These are phyloP conservation scores for Yamadazyma oceani DNA, from an alignment of 1,139 yeast genomes.

Conservation along the genomic window DNA sequence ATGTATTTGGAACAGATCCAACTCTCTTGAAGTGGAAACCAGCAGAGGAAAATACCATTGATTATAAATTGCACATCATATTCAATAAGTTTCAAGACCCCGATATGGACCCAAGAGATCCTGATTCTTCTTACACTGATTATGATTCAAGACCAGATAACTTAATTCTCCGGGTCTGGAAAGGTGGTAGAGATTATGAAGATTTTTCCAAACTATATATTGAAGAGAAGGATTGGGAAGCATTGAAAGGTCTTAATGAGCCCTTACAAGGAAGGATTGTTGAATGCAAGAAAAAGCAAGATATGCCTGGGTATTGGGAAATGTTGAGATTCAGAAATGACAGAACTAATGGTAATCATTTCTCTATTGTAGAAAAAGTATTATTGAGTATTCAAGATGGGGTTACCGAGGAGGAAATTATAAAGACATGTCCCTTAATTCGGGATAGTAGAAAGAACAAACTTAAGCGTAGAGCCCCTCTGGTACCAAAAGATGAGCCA, in stretches of 20 bases:
- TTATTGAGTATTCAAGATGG: conserved; percentile 84
- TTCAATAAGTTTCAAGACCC: conserved; percentile 70
- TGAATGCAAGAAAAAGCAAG: conserved; percentile 68
- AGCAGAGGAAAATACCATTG: conserved; percentile 90
- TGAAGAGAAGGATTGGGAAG: conserved; percentile 78
- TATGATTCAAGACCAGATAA: conserved; percentile 78
- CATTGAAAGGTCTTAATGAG: conserved; percentile 63
- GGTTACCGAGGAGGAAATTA: conserved; percentile 74
- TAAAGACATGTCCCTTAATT: conserved; percentile 38
- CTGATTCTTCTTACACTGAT: conserved; percentile 72
- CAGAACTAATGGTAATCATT: conserved; percentile 83
- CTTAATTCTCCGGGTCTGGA: conserved; percentile 70
- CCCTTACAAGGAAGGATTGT: conserved; percentile 91
- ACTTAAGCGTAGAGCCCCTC: conserved; percentile 3
- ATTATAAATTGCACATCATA: conserved; percentile 70
- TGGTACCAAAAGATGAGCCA: conserved; percentile 19
- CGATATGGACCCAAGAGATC: conserved; percentile 67
- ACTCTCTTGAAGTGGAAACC: conserved; percentile 94
- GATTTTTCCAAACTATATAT: conserved; percentile 66
- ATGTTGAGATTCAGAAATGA: conserved; percentile 90
- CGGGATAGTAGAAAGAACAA: conserved; percentile 12
- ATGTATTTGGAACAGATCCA: conserved; percentile 83
- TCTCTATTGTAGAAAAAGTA: conserved; percentile 76
- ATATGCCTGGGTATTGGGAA: conserved; percentile 66
- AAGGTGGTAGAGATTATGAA: conserved; percentile 67